Conservation (phyloP, 176 grass and related monocot genomes). For the Oryza glumipatula region DNA sequence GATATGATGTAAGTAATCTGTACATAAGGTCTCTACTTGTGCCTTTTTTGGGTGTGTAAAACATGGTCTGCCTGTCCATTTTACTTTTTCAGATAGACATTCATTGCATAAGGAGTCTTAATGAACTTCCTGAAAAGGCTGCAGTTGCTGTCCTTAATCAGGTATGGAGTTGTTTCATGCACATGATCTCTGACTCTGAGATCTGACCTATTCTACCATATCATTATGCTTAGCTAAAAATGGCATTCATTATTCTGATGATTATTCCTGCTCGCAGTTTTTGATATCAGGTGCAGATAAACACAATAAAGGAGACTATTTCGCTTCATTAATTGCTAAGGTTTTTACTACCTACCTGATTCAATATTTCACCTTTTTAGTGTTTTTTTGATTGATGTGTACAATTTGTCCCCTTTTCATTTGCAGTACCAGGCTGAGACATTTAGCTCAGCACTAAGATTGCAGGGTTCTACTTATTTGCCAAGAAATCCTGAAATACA, state of each 20-base stretch:
- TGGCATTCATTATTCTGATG: constrained; percentile 10
- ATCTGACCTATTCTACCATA: constrained; percentile 21
- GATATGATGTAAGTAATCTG: constrained; percentile 62
- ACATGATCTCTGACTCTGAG: constrained; percentile 40
- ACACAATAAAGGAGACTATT: constrained; percentile 76
- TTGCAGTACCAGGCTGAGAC: constrained; percentile 56
- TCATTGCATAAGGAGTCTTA: constrained; percentile 61
- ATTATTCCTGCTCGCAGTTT: constrained; percentile 58
- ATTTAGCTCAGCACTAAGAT: constrained; percentile 48
- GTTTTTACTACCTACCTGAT: constrained; percentile 39
- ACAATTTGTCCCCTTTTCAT: constrained; percentile 23
- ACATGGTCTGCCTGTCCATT: constrained; percentile 9
- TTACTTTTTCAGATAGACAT: constrained; percentile 70
- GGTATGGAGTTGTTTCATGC: constrained; percentile 49
- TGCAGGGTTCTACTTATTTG: constrained; percentile 46
- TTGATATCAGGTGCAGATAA: constrained; percentile 75
- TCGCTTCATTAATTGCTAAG: constrained; percentile 81
- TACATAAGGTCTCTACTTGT: constrained; percentile 9
- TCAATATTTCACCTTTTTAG: not conserved
- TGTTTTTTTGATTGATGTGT: not conserved
- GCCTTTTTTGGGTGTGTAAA: not conserved
- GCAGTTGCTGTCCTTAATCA: constrained; percentile 85
- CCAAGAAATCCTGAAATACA: constrained; percentile 42
- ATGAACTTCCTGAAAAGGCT: constrained; percentile 62
- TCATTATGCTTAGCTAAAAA: constrained; percentile 19